phyloP scores from a whole-genome alignment of 2,329 filamentous ascomycete species.

The Aspergillus sp. region DNA sequence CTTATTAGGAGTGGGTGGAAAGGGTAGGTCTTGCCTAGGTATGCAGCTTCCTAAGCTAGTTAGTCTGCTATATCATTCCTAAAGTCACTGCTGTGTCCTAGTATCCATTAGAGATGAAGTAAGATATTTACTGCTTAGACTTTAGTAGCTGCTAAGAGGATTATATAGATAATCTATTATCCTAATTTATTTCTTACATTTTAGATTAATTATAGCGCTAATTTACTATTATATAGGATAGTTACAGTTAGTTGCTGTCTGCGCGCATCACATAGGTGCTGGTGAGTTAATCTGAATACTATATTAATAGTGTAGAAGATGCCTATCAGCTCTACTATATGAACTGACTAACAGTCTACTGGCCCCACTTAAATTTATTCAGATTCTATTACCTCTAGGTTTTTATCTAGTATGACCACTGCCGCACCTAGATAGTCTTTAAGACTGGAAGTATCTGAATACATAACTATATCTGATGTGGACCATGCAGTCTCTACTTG shows the following conservation, averaged over 20 bases:
- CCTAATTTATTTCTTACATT: slow-evolving; percentile 11
- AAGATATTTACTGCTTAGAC: not conserved
- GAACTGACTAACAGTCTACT: slow-evolving; percentile 10
- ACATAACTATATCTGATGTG: too few species aligned
- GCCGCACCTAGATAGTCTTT: too few species aligned
- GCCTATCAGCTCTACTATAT: slow-evolving; percentile 10
- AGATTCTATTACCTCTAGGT: not conserved
- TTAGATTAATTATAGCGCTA: slow-evolving; percentile 8
- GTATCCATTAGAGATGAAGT: slow-evolving; percentile 2
- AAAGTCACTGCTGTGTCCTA: not conserved
- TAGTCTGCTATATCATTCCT: not conserved
- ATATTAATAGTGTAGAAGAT: slow-evolving; percentile 9
- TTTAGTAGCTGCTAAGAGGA: slow-evolving; percentile 3
- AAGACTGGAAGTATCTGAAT: too few species aligned
- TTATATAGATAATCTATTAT: slow-evolving; percentile 5
- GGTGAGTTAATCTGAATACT: slow-evolving; percentile 3
- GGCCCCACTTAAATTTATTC: slow-evolving; percentile 3
- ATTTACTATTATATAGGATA: slow-evolving; percentile 10
- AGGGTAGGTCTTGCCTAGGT: not conserved
- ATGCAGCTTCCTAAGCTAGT: not conserved
- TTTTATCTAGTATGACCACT: not conserved
- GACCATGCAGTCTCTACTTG: too few species aligned
- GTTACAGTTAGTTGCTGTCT: not conserved
- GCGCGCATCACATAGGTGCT: not conserved
- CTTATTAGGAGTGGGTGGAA: not conserved